phyloP scores from a whole-genome alignment of 1,139 yeast genomes.

The Chernovozyma aurita region DNA sequence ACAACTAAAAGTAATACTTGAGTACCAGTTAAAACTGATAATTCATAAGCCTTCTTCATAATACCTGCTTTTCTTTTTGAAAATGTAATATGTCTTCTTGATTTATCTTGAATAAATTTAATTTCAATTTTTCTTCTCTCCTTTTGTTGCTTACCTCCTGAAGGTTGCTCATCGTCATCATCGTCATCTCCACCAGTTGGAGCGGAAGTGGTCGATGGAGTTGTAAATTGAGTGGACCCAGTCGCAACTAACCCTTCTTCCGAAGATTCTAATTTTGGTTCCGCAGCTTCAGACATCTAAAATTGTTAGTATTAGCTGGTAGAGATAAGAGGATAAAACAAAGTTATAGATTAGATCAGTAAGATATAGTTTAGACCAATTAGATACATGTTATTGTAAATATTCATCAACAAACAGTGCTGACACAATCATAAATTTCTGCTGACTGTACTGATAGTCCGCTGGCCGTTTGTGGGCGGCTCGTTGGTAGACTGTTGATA shows the following conservation, averaged over 20 bases:
- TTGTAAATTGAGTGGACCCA: slow-evolving; percentile 18
- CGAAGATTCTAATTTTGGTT: slow-evolving; percentile 33
- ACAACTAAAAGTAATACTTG: slow-evolving; percentile 92
- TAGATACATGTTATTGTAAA: no score
- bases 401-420: no score
- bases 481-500: no score
- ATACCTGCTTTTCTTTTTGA: slow-evolving; percentile 98
- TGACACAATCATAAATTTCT: no score
- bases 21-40: slow-evolving; percentile 93
- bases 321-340: no score
- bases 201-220: slow-evolving; percentile 17
- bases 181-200: slow-evolving; percentile 41
- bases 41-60: slow-evolving; percentile 97
- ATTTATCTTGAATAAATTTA: slow-evolving; percentile 93
- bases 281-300: slow-evolving; percentile 37
- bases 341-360: no score
- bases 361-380: no score
- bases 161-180: slow-evolving; percentile 68
- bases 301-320: background rate
- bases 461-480: no score
- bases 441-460: no score
- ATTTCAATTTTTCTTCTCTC: slow-evolving; percentile 97
- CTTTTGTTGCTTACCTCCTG: slow-evolving; percentile 53
- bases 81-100: slow-evolving; percentile 95
- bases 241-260: slow-evolving; percentile 29